Conservation (phyloP, 148 eudicot species). For the Rhododendron simsii region DNA sequence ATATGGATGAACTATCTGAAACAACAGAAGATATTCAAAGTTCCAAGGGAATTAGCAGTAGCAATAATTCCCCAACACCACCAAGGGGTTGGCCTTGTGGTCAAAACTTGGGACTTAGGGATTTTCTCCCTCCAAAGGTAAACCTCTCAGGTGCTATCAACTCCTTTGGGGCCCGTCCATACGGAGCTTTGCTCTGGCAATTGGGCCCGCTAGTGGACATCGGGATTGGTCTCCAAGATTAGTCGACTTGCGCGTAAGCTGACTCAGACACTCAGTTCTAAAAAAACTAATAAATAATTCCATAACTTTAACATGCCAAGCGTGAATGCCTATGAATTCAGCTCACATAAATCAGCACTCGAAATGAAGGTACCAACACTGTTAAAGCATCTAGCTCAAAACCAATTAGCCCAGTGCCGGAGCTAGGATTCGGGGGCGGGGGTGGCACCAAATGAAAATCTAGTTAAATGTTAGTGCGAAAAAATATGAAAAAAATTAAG, state of each 20-base stretch:
- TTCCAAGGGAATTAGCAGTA: background rate
- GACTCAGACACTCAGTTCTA: background rate
- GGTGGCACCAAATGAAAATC: too few relatives aligned
- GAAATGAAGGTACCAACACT: background rate
- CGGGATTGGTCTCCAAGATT: background rate
- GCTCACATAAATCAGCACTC: background rate
- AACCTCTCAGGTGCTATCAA: too few relatives aligned
- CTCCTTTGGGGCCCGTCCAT: background rate
- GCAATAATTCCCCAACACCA: background rate
- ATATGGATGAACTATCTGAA: constrained; percentile 7
- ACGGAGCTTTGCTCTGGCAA: background rate
- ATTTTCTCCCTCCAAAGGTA: background rate
- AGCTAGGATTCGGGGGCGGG: too few relatives aligned
- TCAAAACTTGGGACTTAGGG: background rate
- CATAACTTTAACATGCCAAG: background rate
- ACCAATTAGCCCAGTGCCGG: too few relatives aligned
- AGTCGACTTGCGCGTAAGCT: background rate
- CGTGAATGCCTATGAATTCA: background rate
- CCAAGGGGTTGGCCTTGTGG: background rate
- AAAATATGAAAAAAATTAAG: too few relatives aligned
- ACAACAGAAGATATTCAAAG: background rate
- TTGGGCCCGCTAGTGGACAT: background rate
- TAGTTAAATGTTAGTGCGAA: too few relatives aligned
- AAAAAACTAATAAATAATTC: background rate
- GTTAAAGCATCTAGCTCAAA: too few relatives aligned